Conservation (phyloP, 768 basidiomycete genomes). For the Pleurotus giganteus region DNA sequence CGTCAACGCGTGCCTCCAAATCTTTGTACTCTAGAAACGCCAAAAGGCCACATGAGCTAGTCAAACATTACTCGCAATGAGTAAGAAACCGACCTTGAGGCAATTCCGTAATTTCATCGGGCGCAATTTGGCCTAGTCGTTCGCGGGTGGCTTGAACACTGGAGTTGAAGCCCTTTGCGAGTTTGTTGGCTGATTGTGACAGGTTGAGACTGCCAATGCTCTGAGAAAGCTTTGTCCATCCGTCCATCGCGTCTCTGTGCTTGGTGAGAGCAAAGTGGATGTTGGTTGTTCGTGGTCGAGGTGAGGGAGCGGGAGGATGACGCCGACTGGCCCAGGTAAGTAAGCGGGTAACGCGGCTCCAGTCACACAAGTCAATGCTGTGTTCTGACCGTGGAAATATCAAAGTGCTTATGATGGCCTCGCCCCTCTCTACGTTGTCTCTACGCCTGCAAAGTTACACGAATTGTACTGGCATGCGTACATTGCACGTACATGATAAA, state of each 20-base stretch:
- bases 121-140: constrained; percentile 82
- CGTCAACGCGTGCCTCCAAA: constrained; percentile 93
- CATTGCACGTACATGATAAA: no score
- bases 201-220: constrained; percentile 66
- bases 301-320: not conserved
- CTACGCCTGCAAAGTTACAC: not conserved
- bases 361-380: no score
- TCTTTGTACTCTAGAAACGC: constrained; percentile 87
- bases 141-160: constrained; percentile 87
- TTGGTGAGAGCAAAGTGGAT: not conserved
- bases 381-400: constrained; percentile 5
- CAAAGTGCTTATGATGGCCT: not conserved
- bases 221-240: constrained; percentile 69
- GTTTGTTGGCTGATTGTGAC: constrained; percentile 69
- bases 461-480: not conserved
- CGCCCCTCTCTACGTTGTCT: not conserved
- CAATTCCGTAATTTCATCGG: constrained; percentile 93
- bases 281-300: not conserved
- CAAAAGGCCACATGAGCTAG: not conserved
- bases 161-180: constrained; percentile 78
- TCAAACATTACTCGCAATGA: not conserved
- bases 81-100: constrained; percentile 62
- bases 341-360: not conserved
- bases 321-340: no score
- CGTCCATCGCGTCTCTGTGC: constrained; percentile 36